Base-by-base conservation (phyloP, 441 rosid species). In the Rhodomyrtus psidioides region DNA sequence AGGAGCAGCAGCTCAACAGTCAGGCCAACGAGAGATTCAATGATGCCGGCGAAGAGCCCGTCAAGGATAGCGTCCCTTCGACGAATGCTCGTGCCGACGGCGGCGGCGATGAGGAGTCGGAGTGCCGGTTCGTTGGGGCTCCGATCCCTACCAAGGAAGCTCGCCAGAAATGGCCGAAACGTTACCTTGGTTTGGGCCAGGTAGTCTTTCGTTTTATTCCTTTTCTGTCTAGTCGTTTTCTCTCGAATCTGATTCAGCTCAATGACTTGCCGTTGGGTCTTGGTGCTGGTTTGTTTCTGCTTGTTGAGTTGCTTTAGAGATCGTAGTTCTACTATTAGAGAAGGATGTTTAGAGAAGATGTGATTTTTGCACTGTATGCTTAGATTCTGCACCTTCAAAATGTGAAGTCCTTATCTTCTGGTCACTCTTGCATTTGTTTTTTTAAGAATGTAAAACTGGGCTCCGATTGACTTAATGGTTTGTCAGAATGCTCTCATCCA, bases 141-240 rank as follows among this genome's bases (percentile, higher is more conserved):
- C 88, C 93, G 0, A 53, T 95, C 1, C 87, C 91, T 0, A 87
- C 85, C 3, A 85, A 84, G 19, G 96, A 93, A 30, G 95, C 97
- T 0, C 87, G 87, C 85, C 70, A 21, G 4, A 89, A 88, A 5
- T 95, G 96, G 94, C 93, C 94, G 2, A 42, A 24, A 88, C 88
- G 92, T 88, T 89, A 87, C 39, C 62, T 30, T 51, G 75, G 53
- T 34, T 39, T 15, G 39, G 19, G 53, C 21, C n/a, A 39, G 42
- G 15, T 53, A 49, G 16, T 54, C 27, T 30, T 21, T 21, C 51
- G 39, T 24, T 9, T 51, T 42, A 14, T 16, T 21, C 46, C 15
- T 30, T 39, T 3, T 26, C 28, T 81, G 23, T 56, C 23, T 5
- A 44, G 24, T 65, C 2, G 19, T 15, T 83, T 44, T 27, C 34